These are phyloP conservation scores for Pigoraptor vietnamica DNA, from an alignment of 78 protist genomes.

Conservation along the genomic window DNA sequence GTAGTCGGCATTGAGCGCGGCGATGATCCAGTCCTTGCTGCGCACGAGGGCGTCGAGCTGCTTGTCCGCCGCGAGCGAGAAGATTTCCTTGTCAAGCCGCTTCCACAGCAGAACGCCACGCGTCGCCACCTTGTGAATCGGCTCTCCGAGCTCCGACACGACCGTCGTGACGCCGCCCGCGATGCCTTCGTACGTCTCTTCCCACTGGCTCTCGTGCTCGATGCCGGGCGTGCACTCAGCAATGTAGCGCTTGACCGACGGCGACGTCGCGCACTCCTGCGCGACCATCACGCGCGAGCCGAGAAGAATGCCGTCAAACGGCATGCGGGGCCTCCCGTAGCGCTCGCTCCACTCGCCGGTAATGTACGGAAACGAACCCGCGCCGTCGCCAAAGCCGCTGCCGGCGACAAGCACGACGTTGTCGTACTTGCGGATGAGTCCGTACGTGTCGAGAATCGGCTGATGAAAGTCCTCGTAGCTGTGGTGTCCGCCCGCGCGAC, in stretches of 20 bases:
- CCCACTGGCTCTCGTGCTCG: slow-evolving; percentile 43
- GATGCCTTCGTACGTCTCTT: slow-evolving; percentile 23
- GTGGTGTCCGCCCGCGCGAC: slow-evolving; percentile 74
- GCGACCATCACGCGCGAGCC: slow-evolving; percentile 57
- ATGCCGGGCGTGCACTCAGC: slow-evolving; percentile 22
- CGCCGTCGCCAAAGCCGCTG: slow-evolving; percentile 43
- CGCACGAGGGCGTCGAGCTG: background rate
- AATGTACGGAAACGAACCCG: slow-evolving; percentile 29
- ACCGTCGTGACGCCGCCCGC: slow-evolving; percentile 54
- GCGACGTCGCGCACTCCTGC: slow-evolving; percentile 31
- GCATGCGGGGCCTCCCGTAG: slow-evolving; percentile 49
- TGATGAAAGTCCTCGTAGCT: slow-evolving; percentile 53
- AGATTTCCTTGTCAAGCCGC: slow-evolving; percentile 27
- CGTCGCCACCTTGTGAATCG: slow-evolving; percentile 61
- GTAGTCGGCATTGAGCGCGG: slow-evolving; percentile 45
- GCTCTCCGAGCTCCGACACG: slow-evolving; percentile 65
- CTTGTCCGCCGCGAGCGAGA: slow-evolving; percentile 24
- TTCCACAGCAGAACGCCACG: slow-evolving; percentile 55
- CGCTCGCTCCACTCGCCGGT: slow-evolving; percentile 41
- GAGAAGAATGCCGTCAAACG: slow-evolving; percentile 51
- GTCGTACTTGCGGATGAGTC: slow-evolving; percentile 15
- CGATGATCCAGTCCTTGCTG: slow-evolving; percentile 28
- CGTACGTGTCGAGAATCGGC: slow-evolving; percentile 57
- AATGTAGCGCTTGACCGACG: slow-evolving; percentile 18
- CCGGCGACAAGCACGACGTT: slow-evolving; percentile 61